Evolutionary conservation across 352 stramenopile genomes (phyloP), one percentile per base, ranked within the genome.

Genomic region (Globisporangium nunn): DNA sequence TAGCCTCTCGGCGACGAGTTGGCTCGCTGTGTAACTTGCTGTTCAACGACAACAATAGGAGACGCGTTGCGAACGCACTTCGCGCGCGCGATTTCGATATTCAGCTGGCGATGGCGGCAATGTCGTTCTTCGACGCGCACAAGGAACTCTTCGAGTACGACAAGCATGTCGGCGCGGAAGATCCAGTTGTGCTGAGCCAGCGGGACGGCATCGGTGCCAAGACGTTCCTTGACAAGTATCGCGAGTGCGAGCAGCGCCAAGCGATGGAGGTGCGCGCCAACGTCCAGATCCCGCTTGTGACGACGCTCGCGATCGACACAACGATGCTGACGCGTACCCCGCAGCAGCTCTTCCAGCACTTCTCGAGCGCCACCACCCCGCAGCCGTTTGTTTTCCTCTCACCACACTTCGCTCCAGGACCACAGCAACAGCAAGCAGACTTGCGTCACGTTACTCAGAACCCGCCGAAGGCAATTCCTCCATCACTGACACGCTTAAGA

Each of bases 61-160:
- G 23, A 23, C 23, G 23, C 23, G 23, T 23, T 23, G 23, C 23
- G 23, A 23, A 23, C 23, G 23, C 23, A 23, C 23, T 23, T 23
- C 23, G 23, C 23, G 23, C 23, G 23, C 23, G 35, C 35, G 8
- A 37, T 6, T 10, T 40, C 35, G 35, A 40, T 6, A 40, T 40
- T 14, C 7, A 12, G 37, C 11, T 41, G 11, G 23, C 40, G 23
- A 17, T 30, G 12, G 17, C 52, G 6, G 33, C 23, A 11, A 29
- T 43, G n/a, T 64, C 65, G 41, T 88, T 93, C 68, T 90, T 91
- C 49, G 48, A 70, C 29, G 58, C 64, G 50, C 61, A 88, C 66
- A 77, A 81, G 51, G 66, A 87, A 2, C 57, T 91, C 41, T 91
- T 89, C 50, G 69, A 87, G 50, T 93, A 83, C 48, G 70, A 86